Conservation (phyloP, 441 rosid genomes). For the Rhodomyrtus psidioides region DNA sequence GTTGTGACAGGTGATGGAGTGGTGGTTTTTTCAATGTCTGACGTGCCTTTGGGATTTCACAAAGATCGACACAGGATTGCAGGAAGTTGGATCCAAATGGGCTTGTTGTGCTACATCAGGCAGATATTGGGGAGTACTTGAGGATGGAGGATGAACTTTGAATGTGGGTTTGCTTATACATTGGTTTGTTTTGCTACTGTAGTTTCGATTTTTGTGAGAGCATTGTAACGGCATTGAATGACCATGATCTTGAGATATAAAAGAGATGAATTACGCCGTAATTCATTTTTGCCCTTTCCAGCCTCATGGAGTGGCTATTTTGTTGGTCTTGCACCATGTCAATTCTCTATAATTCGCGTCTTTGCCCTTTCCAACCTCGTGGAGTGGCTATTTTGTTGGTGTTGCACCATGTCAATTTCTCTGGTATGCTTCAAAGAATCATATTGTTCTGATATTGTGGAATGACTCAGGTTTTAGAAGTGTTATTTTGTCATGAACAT, state of each 20-base stretch:
- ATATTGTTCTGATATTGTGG: too few relatives aligned
- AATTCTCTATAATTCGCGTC: not conserved
- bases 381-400: not conserved
- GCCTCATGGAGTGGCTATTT: not conserved
- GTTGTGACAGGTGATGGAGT: constrained; percentile 52
- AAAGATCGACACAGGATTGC: constrained; percentile 83
- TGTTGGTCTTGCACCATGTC: not conserved
- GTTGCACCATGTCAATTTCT: too few relatives aligned
- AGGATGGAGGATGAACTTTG: constrained; percentile 88
- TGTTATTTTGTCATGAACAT: not conserved
- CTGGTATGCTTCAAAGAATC: too few relatives aligned
- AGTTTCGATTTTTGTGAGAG: not conserved
- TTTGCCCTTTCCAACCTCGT: not conserved
- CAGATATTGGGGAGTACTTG: constrained; percentile 88
- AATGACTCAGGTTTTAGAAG: not conserved
- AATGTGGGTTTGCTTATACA: not conserved
- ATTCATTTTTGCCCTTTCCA: not conserved
- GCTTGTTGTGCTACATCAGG: constrained; percentile 78
- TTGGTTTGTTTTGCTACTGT: not conserved
- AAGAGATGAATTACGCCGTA: not conserved
- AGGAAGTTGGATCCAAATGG: constrained; percentile 86
- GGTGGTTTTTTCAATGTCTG: constrained; percentile 86
- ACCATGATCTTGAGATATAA: not conserved
- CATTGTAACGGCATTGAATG: not conserved
- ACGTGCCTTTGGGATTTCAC: constrained; percentile 73